These are phyloP conservation scores for Pseudoscleropodium purum DNA, from an alignment of 225 moss, liverwort and hornwort genomes.

Conservation along the genomic window DNA sequence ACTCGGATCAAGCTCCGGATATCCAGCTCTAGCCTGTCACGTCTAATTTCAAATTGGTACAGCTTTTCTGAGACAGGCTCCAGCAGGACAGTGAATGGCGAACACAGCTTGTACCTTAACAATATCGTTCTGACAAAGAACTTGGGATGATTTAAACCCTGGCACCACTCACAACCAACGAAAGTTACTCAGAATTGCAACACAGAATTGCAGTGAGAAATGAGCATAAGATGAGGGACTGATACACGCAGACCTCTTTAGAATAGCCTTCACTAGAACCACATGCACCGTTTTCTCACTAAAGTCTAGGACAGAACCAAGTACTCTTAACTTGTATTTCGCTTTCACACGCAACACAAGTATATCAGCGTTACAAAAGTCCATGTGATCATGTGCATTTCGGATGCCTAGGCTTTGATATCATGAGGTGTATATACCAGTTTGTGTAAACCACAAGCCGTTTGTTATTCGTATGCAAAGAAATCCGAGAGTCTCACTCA, in stretches of 20 bases:
- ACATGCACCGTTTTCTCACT: not conserved
- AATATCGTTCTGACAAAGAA: not conserved
- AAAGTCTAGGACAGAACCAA: no score
- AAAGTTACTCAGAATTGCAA: not conserved
- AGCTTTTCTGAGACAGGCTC: not conserved
- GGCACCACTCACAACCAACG: not conserved
- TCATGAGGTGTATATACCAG: not conserved
- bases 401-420: not conserved
- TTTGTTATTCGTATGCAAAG: not conserved
- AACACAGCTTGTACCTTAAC: not conserved
- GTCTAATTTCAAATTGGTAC: not conserved
- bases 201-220: not conserved
- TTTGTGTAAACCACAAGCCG: not conserved
- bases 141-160: not conserved
- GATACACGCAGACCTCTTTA: not conserved
- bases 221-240: not conserved
- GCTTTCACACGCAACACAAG: not conserved
- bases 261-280: no score
- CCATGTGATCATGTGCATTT: not conserved
- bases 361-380: not conserved
- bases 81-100: not conserved
- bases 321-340: not conserved
- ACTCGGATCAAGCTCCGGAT: not conserved
- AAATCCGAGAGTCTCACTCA: not conserved
- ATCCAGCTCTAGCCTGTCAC: not conserved